Base-by-base conservation (phyloP, 805 yeast species). In the Wickerhamiella brachini region DNA sequence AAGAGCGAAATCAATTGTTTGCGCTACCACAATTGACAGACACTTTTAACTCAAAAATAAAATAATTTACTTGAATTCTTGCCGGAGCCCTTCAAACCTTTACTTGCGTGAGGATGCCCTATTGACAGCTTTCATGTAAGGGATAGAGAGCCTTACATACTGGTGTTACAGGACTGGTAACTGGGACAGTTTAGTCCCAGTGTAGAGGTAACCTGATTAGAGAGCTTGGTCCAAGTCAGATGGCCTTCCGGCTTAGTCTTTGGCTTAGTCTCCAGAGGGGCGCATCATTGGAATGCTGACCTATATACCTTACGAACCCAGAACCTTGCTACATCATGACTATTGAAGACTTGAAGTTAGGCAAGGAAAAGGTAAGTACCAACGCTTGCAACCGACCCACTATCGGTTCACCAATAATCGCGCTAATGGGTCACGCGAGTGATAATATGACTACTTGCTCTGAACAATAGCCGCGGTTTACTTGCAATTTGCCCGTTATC, bases 331-430 rank as follows among this genome's bases (percentile, higher is more conserved):
- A 37, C 20, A 15, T n/a, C 17, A 37, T 37, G 41, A 37, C 41
- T 37, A 37, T 5, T 37, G 45, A 49, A 3, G 55, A 46, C 17
- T 52, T 65, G 52, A 65, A 65, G 49, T 56, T 56, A 43, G 60
- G 61, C 50, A 65, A 65, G 57, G 68, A 65, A 54, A 66, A 65
- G 37, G 68, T 65, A 63, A 53, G 68, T 65, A 47, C 12, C 10
- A 13, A 18, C 24, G 34, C 34, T 29, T 29, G 34, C 22, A 17
- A 44, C 45, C 17, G 17, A 5, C 29, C 29, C 45, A 20, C 5
- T 10, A 4, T 12, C 34, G 34, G 26, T 24, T 29, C 12, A 12
- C 8, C 42, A 38, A 38, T 3, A 38, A 38, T 18, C 10, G 17
- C 21, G 42, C 21, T 6, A 17, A 38, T 38, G 42, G 42, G 37